A percentile compares a stretch with the other conserved stretches of the same genome.
Conservation (phyloP, 192 early-diverging fungal species). For the Physocladia obscura region DNA sequence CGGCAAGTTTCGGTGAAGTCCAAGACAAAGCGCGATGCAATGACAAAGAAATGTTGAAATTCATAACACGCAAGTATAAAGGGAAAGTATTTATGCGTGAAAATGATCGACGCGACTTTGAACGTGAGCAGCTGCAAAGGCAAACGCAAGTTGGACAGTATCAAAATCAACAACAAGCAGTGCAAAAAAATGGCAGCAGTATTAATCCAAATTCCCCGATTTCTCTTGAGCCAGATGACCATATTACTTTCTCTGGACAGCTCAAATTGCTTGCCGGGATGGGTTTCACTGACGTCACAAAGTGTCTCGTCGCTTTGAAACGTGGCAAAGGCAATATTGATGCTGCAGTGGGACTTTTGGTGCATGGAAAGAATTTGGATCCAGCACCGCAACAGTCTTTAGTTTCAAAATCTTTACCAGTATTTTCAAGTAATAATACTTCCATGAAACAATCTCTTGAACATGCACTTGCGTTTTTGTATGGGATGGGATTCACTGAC, state of each 20-base stretch:
- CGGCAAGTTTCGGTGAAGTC: no score
- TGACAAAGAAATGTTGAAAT: constrained; percentile 77
- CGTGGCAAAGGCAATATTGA: constrained; percentile 72
- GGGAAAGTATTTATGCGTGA: constrained; percentile 47
- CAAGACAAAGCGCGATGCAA: neutral
- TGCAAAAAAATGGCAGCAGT: no score
- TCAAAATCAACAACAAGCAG: no score
- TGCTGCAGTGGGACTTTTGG: constrained; percentile 67
- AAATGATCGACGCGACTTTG: constrained; percentile 3
- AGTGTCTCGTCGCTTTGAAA: constrained; percentile 68
- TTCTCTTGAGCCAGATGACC: constrained; percentile 25
- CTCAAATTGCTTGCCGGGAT: constrained; percentile 54
- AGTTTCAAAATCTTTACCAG: neutral
- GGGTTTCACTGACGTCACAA: constrained; percentile 79
- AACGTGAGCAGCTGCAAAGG: neutral
- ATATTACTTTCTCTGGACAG: constrained; percentile 31
- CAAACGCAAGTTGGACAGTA: neutral
- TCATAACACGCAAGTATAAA: constrained; percentile 93
- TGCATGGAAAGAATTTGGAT: neutral
- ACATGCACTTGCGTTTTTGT: constrained; percentile 47
- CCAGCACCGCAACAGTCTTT: neutral
- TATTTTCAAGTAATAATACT: neutral
- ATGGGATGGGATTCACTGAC: constrained; percentile 76
- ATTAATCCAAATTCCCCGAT: no score
- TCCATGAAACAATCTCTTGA: constrained; percentile 49